phyloP scores from a whole-genome alignment of 768 basidiomycete genomes.

The Naganishia randhawae region DNA sequence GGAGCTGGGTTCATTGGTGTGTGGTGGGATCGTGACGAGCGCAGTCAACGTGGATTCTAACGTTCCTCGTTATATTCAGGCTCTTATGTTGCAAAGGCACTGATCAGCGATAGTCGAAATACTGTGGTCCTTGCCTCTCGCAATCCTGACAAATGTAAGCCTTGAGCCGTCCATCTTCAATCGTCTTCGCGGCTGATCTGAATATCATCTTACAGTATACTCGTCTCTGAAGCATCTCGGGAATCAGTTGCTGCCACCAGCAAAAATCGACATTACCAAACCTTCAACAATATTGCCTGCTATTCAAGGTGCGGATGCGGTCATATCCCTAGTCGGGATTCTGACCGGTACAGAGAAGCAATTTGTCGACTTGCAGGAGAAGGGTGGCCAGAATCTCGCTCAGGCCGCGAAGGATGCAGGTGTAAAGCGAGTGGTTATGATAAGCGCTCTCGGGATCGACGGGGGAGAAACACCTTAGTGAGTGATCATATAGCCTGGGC shows the following conservation, averaged over 20 bases:
- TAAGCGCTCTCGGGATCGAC: slow-evolving; percentile 75
- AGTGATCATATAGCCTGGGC: slow-evolving; percentile 25
- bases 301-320: slow-evolving; percentile 59
- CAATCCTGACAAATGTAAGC: slow-evolving; percentile 53
- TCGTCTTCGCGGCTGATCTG: neutral
- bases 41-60: neutral
- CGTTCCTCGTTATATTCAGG: slow-evolving; percentile 50
- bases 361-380: slow-evolving; percentile 63
- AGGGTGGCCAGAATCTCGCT: slow-evolving; percentile 67
- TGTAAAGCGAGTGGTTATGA: slow-evolving; percentile 46
- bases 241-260: slow-evolving; percentile 53
- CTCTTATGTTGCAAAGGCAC: slow-evolving; percentile 60
- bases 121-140: slow-evolving; percentile 63
- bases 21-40: neutral
- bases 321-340: slow-evolving; percentile 69
- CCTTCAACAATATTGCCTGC: slow-evolving; percentile 53
- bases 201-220: slow-evolving; percentile 43
- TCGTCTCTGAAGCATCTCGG: slow-evolving; percentile 42
- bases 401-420: slow-evolving; percentile 56
- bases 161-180: neutral
- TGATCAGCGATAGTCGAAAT: slow-evolving; percentile 54
- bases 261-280: slow-evolving; percentile 60
- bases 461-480: slow-evolving; percentile 61
- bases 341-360: slow-evolving; percentile 59
- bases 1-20: slow-evolving; percentile 63